Evolutionary conservation across 345 rosid genomes (phyloP), one percentile per base, ranked within the genome.

Genomic region (Salix caprea): DNA sequence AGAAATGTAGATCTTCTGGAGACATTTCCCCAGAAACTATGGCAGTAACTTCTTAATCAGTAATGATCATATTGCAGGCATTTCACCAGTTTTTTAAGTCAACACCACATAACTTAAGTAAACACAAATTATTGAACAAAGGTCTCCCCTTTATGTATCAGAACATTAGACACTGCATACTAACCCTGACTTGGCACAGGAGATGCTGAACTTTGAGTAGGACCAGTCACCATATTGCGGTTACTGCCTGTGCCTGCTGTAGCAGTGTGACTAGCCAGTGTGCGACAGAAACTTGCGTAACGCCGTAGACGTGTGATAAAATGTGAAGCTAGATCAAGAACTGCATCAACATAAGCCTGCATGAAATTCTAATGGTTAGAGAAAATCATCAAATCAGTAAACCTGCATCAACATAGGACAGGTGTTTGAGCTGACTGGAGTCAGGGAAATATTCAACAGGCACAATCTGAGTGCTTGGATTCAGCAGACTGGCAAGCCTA

Each of bases 321-420:
- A 85, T 96, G 98, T 77, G 98, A 96, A 79, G 99, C 97, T 82
- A 96, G 88, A 89, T 96, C 99, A 80, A 96, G 93, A 88, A 94
- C 89, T 52, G 97, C 97, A 88, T 96, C 99, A 76, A 94, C 99
- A 84, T 96, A 96, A 56, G 98, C 98, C 99, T 96, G 96, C 78
- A 82, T 42, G 34, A 74, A 44, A 66, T 48, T 40, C 26, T 14
- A 60, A 79, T 42, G 67, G 73, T 74, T 64, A 83, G 79, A 81
- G 69, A 44, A 78, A 61, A 73, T 5, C 40, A 81, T 56, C 24
- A 67, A 36, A 28, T 62, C 36, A 32, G n/a, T 30, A 71, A 68
- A 39, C 16, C 36, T 23, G 18, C 40, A 23, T 40, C 77, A 46
- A 50, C 28, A 48, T 4, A 62, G 65, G 58, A 42, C 46, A 60